Percentiles rank a stretch among this genome's conserved stretches.
phyloP scores from a whole-genome alignment of 352 stramenopile genomes.

The Phytophthora quininea region DNA sequence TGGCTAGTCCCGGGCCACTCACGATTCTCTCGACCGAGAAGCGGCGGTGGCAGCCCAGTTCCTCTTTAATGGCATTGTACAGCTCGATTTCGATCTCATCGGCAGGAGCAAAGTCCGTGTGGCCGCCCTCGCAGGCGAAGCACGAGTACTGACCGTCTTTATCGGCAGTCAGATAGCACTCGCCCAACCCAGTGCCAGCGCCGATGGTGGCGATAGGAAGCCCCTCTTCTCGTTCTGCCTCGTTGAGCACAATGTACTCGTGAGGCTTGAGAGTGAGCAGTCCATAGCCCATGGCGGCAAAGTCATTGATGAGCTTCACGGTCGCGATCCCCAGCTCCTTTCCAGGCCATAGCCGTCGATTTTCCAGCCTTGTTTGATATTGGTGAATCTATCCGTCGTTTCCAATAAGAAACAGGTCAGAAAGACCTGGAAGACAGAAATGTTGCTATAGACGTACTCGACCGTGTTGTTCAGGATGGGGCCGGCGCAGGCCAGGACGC shows the following conservation, averaged over 20 bases:
- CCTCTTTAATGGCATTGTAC: slow-evolving; percentile 82
- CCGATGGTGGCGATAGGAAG: slow-evolving; percentile 96
- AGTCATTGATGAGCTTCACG: slow-evolving; percentile 97
- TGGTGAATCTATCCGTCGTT: slow-evolving; percentile 81
- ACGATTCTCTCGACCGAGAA: slow-evolving; percentile 97
- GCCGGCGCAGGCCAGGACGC: slow-evolving; percentile 79
- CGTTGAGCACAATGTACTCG: slow-evolving; percentile 92
- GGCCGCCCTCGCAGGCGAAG: slow-evolving; percentile 94
- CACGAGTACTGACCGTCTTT: slow-evolving; percentile 90
- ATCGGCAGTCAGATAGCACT: slow-evolving; percentile 95
- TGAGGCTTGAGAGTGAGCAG: slow-evolving; percentile 94
- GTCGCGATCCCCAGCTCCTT: slow-evolving; percentile 83
- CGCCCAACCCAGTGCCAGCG: slow-evolving; percentile 95
- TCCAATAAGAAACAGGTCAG: too few species aligned
- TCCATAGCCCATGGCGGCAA: slow-evolving; percentile 97
- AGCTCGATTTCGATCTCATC: slow-evolving; percentile 89
- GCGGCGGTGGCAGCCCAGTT: slow-evolving; percentile 86
- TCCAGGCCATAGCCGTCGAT: slow-evolving; percentile 87
- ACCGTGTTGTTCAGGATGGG: slow-evolving; percentile 86
- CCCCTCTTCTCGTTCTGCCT: slow-evolving; percentile 63
- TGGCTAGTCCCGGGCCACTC: slow-evolving; percentile 94
- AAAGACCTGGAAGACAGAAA: too few species aligned
- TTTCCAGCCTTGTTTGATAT: slow-evolving; percentile 92
- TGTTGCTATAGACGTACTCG: slow-evolving; percentile 42
- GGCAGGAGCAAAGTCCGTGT: slow-evolving; percentile 94